phyloP scores from a whole-genome alignment of 2,329 filamentous ascomycete species.

The Lachnellula cervina region DNA sequence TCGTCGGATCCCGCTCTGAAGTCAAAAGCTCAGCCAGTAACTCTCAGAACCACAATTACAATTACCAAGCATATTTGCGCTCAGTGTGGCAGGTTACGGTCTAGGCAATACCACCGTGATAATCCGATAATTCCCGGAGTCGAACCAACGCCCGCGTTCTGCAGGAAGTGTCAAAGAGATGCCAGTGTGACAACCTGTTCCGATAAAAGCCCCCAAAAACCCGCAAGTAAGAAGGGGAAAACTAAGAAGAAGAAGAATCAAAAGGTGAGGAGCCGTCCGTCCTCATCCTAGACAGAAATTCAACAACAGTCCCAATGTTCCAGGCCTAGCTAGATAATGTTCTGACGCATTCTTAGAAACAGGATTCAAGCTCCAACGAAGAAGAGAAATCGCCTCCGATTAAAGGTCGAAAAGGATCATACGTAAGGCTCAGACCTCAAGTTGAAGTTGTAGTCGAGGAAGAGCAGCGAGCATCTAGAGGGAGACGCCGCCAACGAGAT shows the following conservation, averaged over 20 bases:
- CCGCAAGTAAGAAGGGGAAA: slow-evolving; percentile 3
- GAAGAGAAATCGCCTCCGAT: background rate
- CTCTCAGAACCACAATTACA: slow-evolving; percentile 29
- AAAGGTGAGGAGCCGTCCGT: background rate
- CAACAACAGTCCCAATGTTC: background rate
- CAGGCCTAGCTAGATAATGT: background rate
- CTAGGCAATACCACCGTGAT: slow-evolving; percentile 35
- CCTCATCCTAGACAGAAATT: background rate
- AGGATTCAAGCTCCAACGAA: slow-evolving; percentile 2
- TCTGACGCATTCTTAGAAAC: background rate
- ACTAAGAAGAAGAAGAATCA: slow-evolving; percentile 8
- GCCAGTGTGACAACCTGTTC: slow-evolving; percentile 22
- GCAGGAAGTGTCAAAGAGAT: slow-evolving; percentile 34
- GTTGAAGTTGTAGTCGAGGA: slow-evolving; percentile 5
- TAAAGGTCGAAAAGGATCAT: background rate
- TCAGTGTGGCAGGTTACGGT: slow-evolving; percentile 38
- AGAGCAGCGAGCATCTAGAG: slow-evolving; percentile 4
- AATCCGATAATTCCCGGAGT: slow-evolving; percentile 31
- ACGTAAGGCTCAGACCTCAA: background rate
- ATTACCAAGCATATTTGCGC: slow-evolving; percentile 40
- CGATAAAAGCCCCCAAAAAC: slow-evolving; percentile 2
- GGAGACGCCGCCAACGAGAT: slow-evolving; percentile 3
- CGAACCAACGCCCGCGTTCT: slow-evolving; percentile 33
- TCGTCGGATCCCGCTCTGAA: background rate
- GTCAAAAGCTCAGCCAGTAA: background rate